Evolutionary conservation across 768 basidiomycete species (phyloP).

Genomic region (Mycena rosella): DNA sequence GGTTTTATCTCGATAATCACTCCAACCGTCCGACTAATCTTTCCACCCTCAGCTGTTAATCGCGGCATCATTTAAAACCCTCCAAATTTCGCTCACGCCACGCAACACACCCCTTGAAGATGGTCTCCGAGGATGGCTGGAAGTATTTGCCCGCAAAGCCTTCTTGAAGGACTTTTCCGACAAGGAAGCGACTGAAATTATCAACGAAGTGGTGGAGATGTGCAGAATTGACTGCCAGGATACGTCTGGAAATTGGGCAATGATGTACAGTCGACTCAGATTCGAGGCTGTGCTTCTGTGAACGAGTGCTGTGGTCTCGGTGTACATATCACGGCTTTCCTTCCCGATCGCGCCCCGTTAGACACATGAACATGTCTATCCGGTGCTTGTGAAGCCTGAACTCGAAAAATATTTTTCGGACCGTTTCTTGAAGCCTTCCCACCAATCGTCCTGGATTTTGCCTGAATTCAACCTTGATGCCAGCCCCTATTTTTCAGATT

Average conservation of each 20-base stretch:
- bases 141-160: constrained; percentile 71
- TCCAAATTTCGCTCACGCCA: constrained; percentile 66
- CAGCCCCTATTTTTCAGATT: background rate
- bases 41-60: constrained; percentile 63
- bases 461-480: too few species aligned
- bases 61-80: constrained; percentile 67
- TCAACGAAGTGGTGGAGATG: constrained; percentile 71
- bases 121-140: constrained; percentile 75
- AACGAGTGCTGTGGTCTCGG: too few species aligned
- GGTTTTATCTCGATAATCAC: constrained; percentile 24
- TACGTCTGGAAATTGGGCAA: constrained; percentile 69
- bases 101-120: constrained; percentile 65
- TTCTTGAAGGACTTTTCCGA: constrained; percentile 69
- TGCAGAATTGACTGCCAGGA: constrained; percentile 70
- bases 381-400: too few species aligned
- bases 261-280: constrained; percentile 81
- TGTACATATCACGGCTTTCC: too few species aligned
- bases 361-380: too few species aligned
- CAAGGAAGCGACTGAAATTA: constrained; percentile 67
- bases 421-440: too few species aligned
- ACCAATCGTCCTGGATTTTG: too few species aligned
- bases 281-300: constrained; percentile 64
- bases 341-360: too few species aligned
- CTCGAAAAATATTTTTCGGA: background rate
- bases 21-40: background rate